phyloP scores from a whole-genome alignment of 352 stramenopile species.

The Globisporangium cystogenes region DNA sequence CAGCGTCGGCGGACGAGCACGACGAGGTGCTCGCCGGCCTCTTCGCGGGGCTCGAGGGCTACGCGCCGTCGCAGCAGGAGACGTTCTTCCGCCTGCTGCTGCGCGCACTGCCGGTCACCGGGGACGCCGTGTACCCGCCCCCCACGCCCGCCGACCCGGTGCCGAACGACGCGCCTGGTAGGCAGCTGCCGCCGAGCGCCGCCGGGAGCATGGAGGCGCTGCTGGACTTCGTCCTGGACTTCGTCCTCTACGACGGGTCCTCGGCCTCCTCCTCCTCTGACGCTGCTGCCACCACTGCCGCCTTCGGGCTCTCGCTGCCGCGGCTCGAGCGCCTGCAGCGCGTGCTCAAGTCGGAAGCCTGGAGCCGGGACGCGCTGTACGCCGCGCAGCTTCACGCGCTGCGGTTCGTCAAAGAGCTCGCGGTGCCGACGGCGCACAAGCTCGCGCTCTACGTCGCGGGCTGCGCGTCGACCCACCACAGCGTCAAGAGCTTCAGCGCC shows the following conservation, averaged over 20 bases:
- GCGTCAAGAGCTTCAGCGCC: slow-evolving; percentile 61
- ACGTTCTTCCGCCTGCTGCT: slow-evolving; percentile 61
- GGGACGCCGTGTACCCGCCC: slow-evolving; percentile 14
- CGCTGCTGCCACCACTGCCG: neutral
- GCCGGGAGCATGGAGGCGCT: slow-evolving; percentile 34
- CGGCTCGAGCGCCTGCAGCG: slow-evolving; percentile 50
- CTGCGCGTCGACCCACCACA: slow-evolving; percentile 56
- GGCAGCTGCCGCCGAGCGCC: slow-evolving; percentile 5
- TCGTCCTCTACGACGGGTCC: slow-evolving; percentile 50
- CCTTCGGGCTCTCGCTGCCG: slow-evolving; percentile 38
- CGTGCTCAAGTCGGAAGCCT: slow-evolving; percentile 26
- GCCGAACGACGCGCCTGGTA: neutral
- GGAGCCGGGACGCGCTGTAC: slow-evolving; percentile 48
- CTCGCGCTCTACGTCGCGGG: slow-evolving; percentile 50
- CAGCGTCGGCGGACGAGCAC: slow-evolving; percentile 36
- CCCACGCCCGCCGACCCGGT: neutral
- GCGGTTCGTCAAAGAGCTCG: slow-evolving; percentile 56
- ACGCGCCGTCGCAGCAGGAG: slow-evolving; percentile 44
- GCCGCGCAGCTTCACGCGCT: slow-evolving; percentile 49
- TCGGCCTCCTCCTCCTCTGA: slow-evolving; percentile 8
- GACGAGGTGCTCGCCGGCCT: slow-evolving; percentile 28
- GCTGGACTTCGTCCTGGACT: slow-evolving; percentile 69
- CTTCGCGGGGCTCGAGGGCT: slow-evolving; percentile 21
- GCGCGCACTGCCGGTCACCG: slow-evolving; percentile 33
- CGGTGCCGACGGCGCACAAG: slow-evolving; percentile 27